Conservation (phyloP, 148 eudicot genomes). For the Gaultheria prostrata region DNA sequence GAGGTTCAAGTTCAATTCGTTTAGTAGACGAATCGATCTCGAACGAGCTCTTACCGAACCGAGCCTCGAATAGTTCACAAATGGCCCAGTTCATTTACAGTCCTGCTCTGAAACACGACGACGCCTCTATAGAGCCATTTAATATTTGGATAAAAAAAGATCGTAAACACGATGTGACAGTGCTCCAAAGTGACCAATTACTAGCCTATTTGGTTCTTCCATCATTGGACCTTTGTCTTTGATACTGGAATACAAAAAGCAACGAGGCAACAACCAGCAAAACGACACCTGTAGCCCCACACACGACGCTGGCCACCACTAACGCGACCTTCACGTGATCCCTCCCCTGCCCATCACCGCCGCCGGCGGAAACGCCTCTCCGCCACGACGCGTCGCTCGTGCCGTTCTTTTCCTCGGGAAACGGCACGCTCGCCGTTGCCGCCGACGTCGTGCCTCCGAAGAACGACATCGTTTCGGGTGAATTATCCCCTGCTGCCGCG, state of each 20-base stretch:
- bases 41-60: too few species aligned
- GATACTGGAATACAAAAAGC: background rate
- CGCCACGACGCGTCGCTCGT: slow-evolving; percentile 2
- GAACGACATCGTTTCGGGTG: background rate
- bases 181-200: too few species aligned
- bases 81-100: too few species aligned
- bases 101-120: too few species aligned
- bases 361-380: background rate
- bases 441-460: background rate
- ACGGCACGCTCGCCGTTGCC: background rate
- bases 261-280: background rate
- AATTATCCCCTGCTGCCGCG: background rate
- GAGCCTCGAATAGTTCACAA: too few species aligned
- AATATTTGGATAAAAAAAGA: too few species aligned
- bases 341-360: background rate
- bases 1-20: too few species aligned
- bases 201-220: background rate
- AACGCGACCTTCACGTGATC: background rate
- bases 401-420: slow-evolving; percentile 4
- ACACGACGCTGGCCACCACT: background rate
- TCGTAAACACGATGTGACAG: too few species aligned
- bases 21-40: too few species aligned
- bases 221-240: background rate
- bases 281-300: background rate
- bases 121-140: too few species aligned